Evolutionary conservation across 495 filamentous ascomycete genomes (phyloP).

Genomic region (Hypoxylon fragiforme): DNA sequence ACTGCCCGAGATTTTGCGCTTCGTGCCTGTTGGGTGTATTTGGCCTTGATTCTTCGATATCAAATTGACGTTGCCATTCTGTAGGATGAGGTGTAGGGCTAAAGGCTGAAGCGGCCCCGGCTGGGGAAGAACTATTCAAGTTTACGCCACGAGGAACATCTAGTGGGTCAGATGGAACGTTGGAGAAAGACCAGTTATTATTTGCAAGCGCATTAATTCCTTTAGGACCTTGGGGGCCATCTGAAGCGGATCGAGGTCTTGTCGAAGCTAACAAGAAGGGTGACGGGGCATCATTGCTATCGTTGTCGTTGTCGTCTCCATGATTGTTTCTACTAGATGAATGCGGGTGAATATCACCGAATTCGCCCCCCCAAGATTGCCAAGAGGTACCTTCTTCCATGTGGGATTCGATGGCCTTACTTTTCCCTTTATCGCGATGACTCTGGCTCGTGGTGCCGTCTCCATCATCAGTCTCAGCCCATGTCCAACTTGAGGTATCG

Average conservation of each 20-base stretch:
- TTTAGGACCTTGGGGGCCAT: constrained; percentile 45
- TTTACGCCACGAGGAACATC: neutral
- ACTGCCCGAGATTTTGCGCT: neutral
- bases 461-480: constrained; percentile 40
- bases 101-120: neutral
- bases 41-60: neutral
- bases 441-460: constrained; percentile 17
- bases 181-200: constrained; percentile 54
- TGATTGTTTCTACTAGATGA: neutral
- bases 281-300: constrained; percentile 1
- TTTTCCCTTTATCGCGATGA: constrained; percentile 43
- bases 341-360: constrained; percentile 13
- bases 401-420: constrained; percentile 21
- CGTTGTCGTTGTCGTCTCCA: neutral
- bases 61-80: too few species aligned
- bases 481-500: constrained; percentile 38
- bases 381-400: constrained; percentile 9
- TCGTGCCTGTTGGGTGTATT: neutral
- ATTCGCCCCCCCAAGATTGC: constrained; percentile 27
- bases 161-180: constrained; percentile 26
- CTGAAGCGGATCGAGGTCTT: constrained; percentile 47
- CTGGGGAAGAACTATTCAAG: neutral
- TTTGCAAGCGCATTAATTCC: constrained; percentile 48
- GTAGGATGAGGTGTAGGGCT: neutral
- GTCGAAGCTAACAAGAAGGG: constrained; percentile 14